A percentile compares a stretch with the other conserved stretches of the same genome.
phyloP scores from a whole-genome alignment of 1,284 basidiomycete genomes.

The Boletus calvinii region DNA sequence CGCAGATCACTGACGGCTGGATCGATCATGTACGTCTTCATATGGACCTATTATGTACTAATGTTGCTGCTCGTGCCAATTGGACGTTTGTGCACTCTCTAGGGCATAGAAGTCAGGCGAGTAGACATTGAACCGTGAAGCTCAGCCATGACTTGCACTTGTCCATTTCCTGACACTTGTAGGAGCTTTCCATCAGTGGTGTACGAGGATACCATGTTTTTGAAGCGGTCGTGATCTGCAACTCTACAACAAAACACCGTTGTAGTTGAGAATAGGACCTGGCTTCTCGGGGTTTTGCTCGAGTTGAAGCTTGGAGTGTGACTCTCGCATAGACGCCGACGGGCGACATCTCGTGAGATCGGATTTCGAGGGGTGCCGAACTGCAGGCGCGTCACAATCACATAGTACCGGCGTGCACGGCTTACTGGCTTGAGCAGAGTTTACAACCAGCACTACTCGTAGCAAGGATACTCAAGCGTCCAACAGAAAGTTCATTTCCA shows the following conservation, averaged over 20 bases:
- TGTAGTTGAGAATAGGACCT: background rate
- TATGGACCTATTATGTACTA: too few relatives aligned
- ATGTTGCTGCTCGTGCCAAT: background rate
- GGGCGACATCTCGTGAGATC: too few relatives aligned
- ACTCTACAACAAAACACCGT: background rate
- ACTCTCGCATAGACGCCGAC: too few relatives aligned
- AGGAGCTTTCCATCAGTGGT: slow-evolving; percentile 41
- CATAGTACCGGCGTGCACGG: too few relatives aligned
- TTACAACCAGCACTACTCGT: background rate
- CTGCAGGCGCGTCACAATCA: too few relatives aligned
- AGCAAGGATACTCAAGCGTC: background rate
- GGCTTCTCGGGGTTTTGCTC: too few relatives aligned
- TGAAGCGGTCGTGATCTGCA: slow-evolving; percentile 6
- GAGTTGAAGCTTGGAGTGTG: too few relatives aligned
- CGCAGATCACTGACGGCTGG: slow-evolving; percentile 46
- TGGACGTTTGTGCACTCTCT: background rate
- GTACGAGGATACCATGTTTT: slow-evolving; percentile 31
- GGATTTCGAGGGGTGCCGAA: too few relatives aligned
- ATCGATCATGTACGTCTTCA: slow-evolving; percentile 35
- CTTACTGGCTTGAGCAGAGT: too few relatives aligned
- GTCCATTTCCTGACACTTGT: background rate
- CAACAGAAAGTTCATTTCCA: too few relatives aligned
- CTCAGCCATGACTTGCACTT: background rate
- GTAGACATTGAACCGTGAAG: slow-evolving; percentile 5
- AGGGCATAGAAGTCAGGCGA: slow-evolving; percentile 32